Base-by-base conservation (phyloP, 2,329 filamentous ascomycete genomes). In the Fusarium veterinarium region DNA sequence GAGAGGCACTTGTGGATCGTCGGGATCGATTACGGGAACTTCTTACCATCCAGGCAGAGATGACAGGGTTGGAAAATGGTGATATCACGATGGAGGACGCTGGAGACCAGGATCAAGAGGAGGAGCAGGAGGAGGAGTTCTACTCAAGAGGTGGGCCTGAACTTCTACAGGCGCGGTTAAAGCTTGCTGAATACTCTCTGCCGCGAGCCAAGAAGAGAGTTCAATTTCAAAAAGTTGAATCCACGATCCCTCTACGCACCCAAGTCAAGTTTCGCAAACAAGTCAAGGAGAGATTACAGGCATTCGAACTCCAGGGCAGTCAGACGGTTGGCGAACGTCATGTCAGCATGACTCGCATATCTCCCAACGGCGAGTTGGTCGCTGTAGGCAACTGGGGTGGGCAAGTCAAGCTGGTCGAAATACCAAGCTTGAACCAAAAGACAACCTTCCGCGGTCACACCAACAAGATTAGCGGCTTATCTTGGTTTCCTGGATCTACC, bases 361-460 rank as follows among this genome's bases (percentile, higher is more conserved):
- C 95, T 12, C 96, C 96, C 1, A 92, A 93, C 77, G 93, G 94
- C 20, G 87, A 95, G 80, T 87, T 92, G 14, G 88, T 98, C 40
- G 96, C 95, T 6, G 93, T 94, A 5, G 96, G 96, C 42, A 97
- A 97, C 79, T 98, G 95, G 94, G 93, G 91, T 57, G 96, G 96
- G 58, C 92, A 93, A 56, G 91, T 99, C 72, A 95, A 95, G 77
- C 84, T 99, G 64, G 88, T 98, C 66, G 91, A 92, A 64, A 91
- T 98, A 25, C 95, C 95, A 5, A 93, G 91, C 75, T 84, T 99
- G 70, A 91, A 95, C 52, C 91, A 93, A 75, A 95, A 91, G 79
- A 89, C 87, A 76, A 91, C 89, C 8, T 86, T 97, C 69, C 89
- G 95, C 49, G 96, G 94, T 4, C 96, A 99, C 80, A 95, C 90